Conservation (phyloP, 805 yeast species). For the Clavispora vitiphila region DNA sequence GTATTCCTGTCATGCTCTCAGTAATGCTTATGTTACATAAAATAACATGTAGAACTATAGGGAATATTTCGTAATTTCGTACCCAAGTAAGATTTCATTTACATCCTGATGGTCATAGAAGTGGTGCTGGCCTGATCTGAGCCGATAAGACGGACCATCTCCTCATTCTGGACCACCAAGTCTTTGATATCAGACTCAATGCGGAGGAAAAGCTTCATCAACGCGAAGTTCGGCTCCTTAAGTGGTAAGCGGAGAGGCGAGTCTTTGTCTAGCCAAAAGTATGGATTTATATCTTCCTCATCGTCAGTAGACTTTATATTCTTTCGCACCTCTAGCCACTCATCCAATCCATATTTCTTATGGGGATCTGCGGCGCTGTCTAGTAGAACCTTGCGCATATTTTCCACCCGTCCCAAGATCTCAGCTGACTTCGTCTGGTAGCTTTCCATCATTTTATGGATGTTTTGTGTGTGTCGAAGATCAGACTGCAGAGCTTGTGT, state of each 20-base stretch:
- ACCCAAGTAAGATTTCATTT: no score
- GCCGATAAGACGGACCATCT: not conserved
- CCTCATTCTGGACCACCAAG: constrained; percentile 5
- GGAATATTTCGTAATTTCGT: no score
- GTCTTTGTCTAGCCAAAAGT: constrained; percentile 59
- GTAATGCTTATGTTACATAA: no score
- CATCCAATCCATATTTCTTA: constrained; percentile 43
- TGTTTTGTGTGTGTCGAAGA: not conserved
- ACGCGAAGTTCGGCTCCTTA: constrained; percentile 61
- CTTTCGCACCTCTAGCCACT: constrained; percentile 44
- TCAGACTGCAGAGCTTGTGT: not conserved
- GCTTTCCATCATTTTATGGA: not conserved
- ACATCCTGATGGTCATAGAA: not conserved
- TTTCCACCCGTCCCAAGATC: constrained; percentile 16
- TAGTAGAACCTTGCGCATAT: constrained; percentile 24
- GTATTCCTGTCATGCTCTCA: no score
- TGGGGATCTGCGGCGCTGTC: constrained; percentile 37
- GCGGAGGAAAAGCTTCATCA: constrained; percentile 28
- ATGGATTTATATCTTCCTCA: constrained; percentile 11
- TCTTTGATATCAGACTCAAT: constrained; percentile 19
- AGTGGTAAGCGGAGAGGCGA: constrained; percentile 71
- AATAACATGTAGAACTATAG: no score
- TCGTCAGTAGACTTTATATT: constrained; percentile 22
- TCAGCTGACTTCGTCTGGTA: not conserved
- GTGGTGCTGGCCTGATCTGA: not conserved